Base-by-base conservation (phyloP, 2,329 filamentous ascomycete genomes). In the Hypoxylon sp. region DNA sequence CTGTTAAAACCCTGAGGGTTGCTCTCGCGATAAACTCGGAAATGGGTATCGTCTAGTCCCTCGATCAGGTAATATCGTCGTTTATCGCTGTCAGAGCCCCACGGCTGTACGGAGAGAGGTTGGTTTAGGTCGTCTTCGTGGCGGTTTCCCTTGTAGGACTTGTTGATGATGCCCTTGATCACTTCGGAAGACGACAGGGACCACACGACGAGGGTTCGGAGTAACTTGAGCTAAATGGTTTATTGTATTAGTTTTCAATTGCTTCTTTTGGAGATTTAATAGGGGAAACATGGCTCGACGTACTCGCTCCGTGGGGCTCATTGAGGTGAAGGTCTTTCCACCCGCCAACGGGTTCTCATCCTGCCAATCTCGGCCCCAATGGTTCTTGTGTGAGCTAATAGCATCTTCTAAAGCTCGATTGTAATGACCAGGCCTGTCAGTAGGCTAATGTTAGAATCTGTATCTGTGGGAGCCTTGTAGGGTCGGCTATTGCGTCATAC, bases 61-160 rank as follows among this genome's bases (percentile, higher is more conserved):
- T 99, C 96, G 67, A 99, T 88, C 50, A 99, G 84, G 82, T 91
- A 99, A 80, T 98, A 99, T 64, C 94, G 90, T 60, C 96, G 90
- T 82, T 96, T 97, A 73, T 97, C 90, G 69, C 92, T 93, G 77
- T 97, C 94, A 11, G 88, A 87, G 7, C 94, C 94, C 94, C 94
- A 97, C 3, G 93, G 89, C 76, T 97, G 94, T 47, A 97, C 92
- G 0, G 93, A 94, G 34, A 96, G 84, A 7, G 94, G 91, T 71
- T 97, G 93, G 76, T 97, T 97, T 48, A 88, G 77, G 70, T 91
- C 88, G 71, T 90, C 86, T 70, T 94, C 92, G 74, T 95, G 92
- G 64, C 95, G 91, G 67, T 88, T 88, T 81, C 94, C 90, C 79
- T 97, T 95, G 85, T 98, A 96, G 14, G 90, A 91, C 70, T 94